Evolutionary conservation across 1,284 basidiomycete genomes (phyloP), one percentile per base, ranked within the genome.

Genomic region (Cystobasidium sp.): DNA sequence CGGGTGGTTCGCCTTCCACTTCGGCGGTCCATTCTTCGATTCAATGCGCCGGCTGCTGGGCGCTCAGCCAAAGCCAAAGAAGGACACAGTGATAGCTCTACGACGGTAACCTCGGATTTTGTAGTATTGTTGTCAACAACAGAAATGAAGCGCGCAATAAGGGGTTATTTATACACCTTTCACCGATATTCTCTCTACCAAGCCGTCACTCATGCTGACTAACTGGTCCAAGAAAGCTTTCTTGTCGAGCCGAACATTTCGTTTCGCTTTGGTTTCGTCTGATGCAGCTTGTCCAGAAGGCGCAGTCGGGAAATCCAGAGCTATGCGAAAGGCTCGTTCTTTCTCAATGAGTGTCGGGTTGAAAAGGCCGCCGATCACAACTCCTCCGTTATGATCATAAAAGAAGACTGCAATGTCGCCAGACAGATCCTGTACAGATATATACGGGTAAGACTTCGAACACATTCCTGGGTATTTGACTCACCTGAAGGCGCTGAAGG

Each of bases 351-450:
- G 85, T 9, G 80, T 67, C 0, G 92, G 91, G 79, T 97, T 93
- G 91, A 94, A 98, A 0, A 97, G 88, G 0, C 87, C 90, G 7
- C 92, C 95, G 68, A 96, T 89, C 8, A 86, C 84, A 65, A 87
- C 84, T 0, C 96, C 94, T 16, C 97, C 97, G 47, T 89, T 86
- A 0, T 86, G 84, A 79, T 99, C 96, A 80, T 89, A 88, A 85
- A 98, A 99, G 64, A 97, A 86, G 68, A 91, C 87, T 77, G 92
- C 86, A 0, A 90, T 89, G 78, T 94, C 90, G 7, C 87, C 85
- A 82, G 93, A 97, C 5, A 88, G 53, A 56, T 72, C 76, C 71
- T 61, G 6, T 44, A 18, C 12, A 43, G n/a, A 37, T 22, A 31
- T 39, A 3, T 65, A n/a, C n/a, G 58, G 44, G 46, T 75, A 43